Percentiles rank a stretch among this genome's conserved stretches.
phyloP scores from a whole-genome alignment of 768 basidiomycete species.

The Clitopilus hobsonii region DNA sequence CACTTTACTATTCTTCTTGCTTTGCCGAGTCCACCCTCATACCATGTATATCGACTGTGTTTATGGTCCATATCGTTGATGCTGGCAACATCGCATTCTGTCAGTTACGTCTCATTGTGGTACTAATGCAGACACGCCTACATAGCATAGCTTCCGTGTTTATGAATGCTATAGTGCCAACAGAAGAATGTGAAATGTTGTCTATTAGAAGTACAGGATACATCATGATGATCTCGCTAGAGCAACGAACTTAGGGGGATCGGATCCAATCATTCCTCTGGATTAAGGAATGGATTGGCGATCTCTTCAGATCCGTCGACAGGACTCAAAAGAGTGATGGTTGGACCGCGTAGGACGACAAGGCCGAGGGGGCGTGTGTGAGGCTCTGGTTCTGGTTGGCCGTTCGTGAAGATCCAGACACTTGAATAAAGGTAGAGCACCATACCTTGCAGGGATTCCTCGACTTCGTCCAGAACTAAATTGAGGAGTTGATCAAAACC shows the following conservation, averaged over 20 bases:
- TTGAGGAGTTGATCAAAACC: slow-evolving; percentile 96
- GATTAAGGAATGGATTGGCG: slow-evolving; percentile 78
- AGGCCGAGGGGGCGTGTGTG: slow-evolving; percentile 71
- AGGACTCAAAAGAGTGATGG: slow-evolving; percentile 90
- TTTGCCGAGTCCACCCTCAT: not conserved
- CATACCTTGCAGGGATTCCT: slow-evolving; percentile 74
- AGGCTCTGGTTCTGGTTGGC: slow-evolving; percentile 52
- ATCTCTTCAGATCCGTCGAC: slow-evolving; percentile 96
- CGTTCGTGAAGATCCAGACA: not conserved
- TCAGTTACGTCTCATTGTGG: too few relatives aligned
- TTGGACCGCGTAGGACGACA: slow-evolving; percentile 89
- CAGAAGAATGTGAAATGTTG: too few relatives aligned
- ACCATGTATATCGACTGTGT: not conserved
- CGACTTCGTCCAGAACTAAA: slow-evolving; percentile 93
- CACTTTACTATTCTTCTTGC: not conserved
- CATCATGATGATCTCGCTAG: not conserved
- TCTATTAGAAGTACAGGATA: not conserved
- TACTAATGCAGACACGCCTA: too few relatives aligned
- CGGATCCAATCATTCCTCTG: slow-evolving; percentile 43
- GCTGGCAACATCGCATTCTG: not conserved
- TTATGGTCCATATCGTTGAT: not conserved
- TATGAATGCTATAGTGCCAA: too few relatives aligned
- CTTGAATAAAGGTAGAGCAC: not conserved
- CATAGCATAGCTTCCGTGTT: too few relatives aligned
- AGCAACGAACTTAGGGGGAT: not conserved